These are phyloP conservation scores for Coniferiporia sulphurascens DNA, from an alignment of 1,284 basidiomycete genomes.

Conservation along the genomic window DNA sequence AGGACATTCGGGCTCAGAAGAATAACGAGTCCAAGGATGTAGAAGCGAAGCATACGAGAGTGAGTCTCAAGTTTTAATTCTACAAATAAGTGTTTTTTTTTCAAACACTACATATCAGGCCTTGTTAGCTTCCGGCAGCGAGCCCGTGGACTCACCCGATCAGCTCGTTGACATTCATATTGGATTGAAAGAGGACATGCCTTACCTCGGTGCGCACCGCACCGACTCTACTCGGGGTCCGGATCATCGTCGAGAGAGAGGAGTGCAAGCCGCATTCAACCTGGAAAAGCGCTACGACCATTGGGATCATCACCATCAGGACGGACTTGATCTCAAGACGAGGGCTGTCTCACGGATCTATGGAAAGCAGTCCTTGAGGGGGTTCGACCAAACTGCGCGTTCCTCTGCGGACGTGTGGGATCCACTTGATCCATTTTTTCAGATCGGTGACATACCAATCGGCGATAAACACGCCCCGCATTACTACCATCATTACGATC, in stretches of 20 bases:
- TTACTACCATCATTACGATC: conserved; percentile 22
- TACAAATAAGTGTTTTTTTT: not conserved
- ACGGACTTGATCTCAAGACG: conserved; percentile 2
- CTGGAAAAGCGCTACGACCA: conserved; percentile 14
- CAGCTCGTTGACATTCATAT: not conserved
- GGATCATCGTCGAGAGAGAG: not conserved
- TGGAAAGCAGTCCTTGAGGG: conserved; percentile 1
- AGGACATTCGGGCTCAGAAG: not conserved
- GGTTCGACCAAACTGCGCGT: no score
- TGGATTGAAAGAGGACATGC: not conserved
- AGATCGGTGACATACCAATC: conserved; percentile 24
- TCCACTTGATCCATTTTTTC: conserved; percentile 21
- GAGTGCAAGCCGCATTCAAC: not conserved
- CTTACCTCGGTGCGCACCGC: not conserved
- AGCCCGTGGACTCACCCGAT: conserved; percentile 3
- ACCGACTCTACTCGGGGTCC: not conserved
- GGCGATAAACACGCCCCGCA: conserved; percentile 18
- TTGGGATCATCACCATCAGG: not conserved
- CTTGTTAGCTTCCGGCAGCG: not conserved
- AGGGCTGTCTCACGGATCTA: conserved; percentile 4
- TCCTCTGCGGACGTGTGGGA: conserved; percentile 17
- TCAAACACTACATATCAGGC: not conserved
- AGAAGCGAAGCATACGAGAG: not conserved
- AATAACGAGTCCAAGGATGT: not conserved
- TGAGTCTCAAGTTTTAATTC: not conserved